phyloP scores from a whole-genome alignment of 164 flowering plant species.

The Santalum album region DNA sequence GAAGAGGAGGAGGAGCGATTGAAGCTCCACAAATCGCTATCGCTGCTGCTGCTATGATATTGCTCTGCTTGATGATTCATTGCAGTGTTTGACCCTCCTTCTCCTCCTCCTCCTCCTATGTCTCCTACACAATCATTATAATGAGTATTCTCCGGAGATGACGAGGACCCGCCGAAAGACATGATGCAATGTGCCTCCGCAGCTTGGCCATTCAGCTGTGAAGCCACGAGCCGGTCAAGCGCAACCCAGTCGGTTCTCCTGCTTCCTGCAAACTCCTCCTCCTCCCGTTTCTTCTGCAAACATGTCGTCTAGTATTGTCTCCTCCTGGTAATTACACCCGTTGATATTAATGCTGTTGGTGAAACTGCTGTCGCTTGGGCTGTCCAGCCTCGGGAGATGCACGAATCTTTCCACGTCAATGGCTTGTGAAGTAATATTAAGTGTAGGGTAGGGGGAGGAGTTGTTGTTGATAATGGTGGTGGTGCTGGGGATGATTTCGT shows the following conservation, averaged over 20 bases:
- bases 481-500: constrained; percentile 5
- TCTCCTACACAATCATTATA: too few relatives aligned
- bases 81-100: constrained; percentile 11
- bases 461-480: constrained; percentile 5
- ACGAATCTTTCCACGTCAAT: constrained; percentile 21
- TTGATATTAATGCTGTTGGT: too few relatives aligned
- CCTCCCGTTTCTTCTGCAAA: constrained; percentile 2
- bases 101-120: constrained; percentile 12
- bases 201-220: constrained; percentile 46
- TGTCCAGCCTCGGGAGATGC: constrained; percentile 50
- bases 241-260: constrained; percentile 40
- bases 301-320: constrained; percentile 10
- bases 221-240: constrained; percentile 52
- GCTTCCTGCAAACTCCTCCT: background rate
- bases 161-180: constrained; percentile 16
- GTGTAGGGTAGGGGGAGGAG: constrained; percentile 3
- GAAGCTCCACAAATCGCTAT: constrained; percentile 53
- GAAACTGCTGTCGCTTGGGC: constrained; percentile 20
- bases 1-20: constrained; percentile 39
- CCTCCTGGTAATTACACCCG: too few relatives aligned
- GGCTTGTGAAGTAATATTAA: constrained; percentile 4
- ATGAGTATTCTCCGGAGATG: background rate
- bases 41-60: constrained; percentile 20
- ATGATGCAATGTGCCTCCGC: constrained; percentile 19
- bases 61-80: constrained; percentile 11